Conservation (phyloP, 2,329 filamentous ascomycete genomes). For the Alternaria rosae region DNA sequence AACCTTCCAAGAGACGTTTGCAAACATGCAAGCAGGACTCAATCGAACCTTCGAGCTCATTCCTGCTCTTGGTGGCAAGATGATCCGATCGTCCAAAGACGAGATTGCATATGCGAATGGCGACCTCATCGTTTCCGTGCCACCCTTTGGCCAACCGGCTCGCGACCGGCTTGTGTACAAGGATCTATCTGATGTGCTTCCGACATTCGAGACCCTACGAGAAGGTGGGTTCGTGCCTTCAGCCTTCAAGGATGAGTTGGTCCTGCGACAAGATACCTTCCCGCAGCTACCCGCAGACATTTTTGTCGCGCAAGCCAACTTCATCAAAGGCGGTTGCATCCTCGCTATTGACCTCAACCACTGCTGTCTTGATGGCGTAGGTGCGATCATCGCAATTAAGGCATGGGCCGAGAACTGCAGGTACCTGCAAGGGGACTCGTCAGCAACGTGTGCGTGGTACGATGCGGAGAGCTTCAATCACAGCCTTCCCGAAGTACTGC, state of each 20-base stretch:
- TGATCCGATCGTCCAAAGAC: constrained; percentile 42
- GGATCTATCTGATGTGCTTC: constrained; percentile 26
- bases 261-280: constrained; percentile 20
- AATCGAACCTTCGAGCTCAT: constrained; percentile 47
- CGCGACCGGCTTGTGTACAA: constrained; percentile 24
- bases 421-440: constrained; percentile 27
- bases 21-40: constrained; percentile 46
- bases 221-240: constrained; percentile 27
- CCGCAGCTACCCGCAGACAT: constrained; percentile 31
- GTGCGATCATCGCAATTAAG: constrained; percentile 29
- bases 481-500: constrained; percentile 30
- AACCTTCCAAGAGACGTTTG: constrained; percentile 41
- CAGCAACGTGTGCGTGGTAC: constrained; percentile 30
- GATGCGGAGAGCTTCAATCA: constrained; percentile 33
- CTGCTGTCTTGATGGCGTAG: constrained; percentile 30
- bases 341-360: constrained; percentile 31
- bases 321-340: constrained; percentile 36
- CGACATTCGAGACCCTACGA: constrained; percentile 23
- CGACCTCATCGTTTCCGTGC: constrained; percentile 30
- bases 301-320: constrained; percentile 38
- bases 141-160: constrained; percentile 12
- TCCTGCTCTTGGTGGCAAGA: constrained; percentile 47
- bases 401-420: constrained; percentile 37
- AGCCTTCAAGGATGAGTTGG: constrained; percentile 23
- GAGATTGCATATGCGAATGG: constrained; percentile 40